A percentile compares a stretch with the other conserved stretches of the same genome.
Conservation (phyloP, 805 yeast species). For the Saccharomycopsis schoenii region DNA sequence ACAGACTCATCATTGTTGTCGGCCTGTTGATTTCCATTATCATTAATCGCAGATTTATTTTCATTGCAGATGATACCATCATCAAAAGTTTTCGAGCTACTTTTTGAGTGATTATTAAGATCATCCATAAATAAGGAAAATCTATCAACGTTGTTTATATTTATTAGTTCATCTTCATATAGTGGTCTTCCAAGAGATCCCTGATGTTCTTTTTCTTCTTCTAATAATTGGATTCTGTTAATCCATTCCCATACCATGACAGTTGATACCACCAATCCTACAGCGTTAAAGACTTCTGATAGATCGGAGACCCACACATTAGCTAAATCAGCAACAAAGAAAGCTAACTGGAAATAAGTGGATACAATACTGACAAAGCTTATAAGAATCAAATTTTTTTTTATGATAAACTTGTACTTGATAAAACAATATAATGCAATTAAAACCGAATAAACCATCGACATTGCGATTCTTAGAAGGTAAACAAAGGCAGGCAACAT, state of each 20-base stretch:
- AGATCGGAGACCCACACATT: slow-evolving; percentile 66
- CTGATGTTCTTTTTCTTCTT: slow-evolving; percentile 51
- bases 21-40: background rate
- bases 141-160: slow-evolving; percentile 17
- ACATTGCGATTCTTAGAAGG: slow-evolving; percentile 59
- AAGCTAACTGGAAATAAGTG: slow-evolving; percentile 52
- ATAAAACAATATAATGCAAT: slow-evolving; percentile 45
- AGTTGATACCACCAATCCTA: slow-evolving; percentile 61
- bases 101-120: background rate
- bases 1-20: background rate
- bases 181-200: slow-evolving; percentile 69
- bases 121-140: slow-evolving; percentile 9
- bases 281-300: slow-evolving; percentile 63
- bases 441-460: slow-evolving; percentile 58
- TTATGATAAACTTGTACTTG: slow-evolving; percentile 42
- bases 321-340: slow-evolving; percentile 69
- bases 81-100: background rate
- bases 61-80: background rate
- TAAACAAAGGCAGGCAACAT: slow-evolving; percentile 68
- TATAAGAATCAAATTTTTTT: slow-evolving; percentile 41
- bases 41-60: background rate
- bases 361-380: slow-evolving; percentile 45
- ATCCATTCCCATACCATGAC: slow-evolving; percentile 84
- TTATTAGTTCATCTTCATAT: slow-evolving; percentile 51
- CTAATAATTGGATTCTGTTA: slow-evolving; percentile 48